phyloP scores from a whole-genome alignment of 495 filamentous ascomycete genomes.

The Neurospora sp. region DNA sequence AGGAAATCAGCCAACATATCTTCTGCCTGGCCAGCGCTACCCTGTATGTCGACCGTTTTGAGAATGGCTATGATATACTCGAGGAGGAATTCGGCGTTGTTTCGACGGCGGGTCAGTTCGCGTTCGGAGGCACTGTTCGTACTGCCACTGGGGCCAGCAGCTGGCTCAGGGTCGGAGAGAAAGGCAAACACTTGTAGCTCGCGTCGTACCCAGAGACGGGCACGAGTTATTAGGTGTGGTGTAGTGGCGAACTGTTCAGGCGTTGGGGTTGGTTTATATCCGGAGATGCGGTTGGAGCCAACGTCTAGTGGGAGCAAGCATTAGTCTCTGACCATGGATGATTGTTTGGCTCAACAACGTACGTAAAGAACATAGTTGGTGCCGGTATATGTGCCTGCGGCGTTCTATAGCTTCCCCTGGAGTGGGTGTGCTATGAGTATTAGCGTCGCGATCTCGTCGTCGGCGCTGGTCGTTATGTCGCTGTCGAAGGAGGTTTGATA shows the following conservation, averaged over 20 bases:
- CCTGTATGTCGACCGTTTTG: conserved; percentile 83
- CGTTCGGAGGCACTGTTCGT: conserved; percentile 22
- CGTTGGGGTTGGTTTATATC: conserved; percentile 65
- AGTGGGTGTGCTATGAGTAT: conserved; percentile 9
- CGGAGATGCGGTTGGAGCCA: conserved; percentile 68
- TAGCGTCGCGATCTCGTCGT: conserved; percentile 9
- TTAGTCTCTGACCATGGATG: background rate
- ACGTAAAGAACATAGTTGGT: conserved; percentile 61
- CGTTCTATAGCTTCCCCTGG: conserved; percentile 51
- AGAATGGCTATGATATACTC: conserved; percentile 84
- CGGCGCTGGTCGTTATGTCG: conserved; percentile 11
- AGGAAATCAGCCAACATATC: conserved; percentile 81
- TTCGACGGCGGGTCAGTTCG: conserved; percentile 39
- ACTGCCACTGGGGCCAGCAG: conserved; percentile 16
- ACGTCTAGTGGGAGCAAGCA: conserved; percentile 22
- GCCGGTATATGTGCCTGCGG: conserved; percentile 65
- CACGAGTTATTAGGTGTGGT: conserved; percentile 63
- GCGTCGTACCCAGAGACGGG: conserved; percentile 78
- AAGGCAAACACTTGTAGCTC: conserved; percentile 85
- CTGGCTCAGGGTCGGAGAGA: conserved; percentile 24
- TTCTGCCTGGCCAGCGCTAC: conserved; percentile 69
- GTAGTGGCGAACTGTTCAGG: conserved; percentile 53
- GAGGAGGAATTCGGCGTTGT: conserved; percentile 81
- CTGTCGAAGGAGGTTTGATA: background rate
- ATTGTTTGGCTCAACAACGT: background rate